A percentile compares a stretch with the other conserved stretches of the same genome.
phyloP scores from a whole-genome alignment of 176 grass and related monocot genomes.

The Tuctoria greenei region DNA sequence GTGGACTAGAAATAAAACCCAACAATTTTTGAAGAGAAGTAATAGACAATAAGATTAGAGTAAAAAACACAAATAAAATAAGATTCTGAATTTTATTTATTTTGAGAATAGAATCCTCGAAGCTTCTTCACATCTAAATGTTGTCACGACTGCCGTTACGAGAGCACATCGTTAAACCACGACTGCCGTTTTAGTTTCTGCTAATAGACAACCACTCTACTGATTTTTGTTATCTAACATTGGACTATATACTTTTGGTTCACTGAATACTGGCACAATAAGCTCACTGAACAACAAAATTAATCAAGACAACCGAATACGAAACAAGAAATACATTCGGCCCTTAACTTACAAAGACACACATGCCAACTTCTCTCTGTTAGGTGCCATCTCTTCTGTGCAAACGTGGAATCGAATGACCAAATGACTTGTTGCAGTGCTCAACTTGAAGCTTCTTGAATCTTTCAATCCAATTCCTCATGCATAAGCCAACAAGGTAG shows the following conservation, averaged over 20 bases:
- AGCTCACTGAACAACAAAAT: not conserved
- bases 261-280: not conserved
- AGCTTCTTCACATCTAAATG: no score
- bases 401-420: conserved; percentile 41
- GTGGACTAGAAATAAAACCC: no score
- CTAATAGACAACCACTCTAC: not conserved
- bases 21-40: no score
- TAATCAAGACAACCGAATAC: conserved; percentile 30
- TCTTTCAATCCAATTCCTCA: conserved; percentile 40
- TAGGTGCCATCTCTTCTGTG: conserved; percentile 29
- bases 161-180: not conserved
- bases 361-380: conserved; percentile 29
- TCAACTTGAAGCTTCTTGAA: conserved; percentile 29
- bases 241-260: not conserved
- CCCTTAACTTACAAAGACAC: conserved; percentile 52
- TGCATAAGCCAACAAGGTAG: conserved; percentile 57
- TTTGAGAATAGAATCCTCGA: no score
- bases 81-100: no score
- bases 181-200: not conserved
- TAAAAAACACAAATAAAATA: no score
- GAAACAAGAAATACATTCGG: conserved; percentile 74
- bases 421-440: conserved; percentile 33
- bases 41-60: no score
- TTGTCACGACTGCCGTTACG: no score
- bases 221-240: not conserved